phyloP scores from a whole-genome alignment of 2,329 filamentous ascomycete species.

The Exophiala sp. region DNA sequence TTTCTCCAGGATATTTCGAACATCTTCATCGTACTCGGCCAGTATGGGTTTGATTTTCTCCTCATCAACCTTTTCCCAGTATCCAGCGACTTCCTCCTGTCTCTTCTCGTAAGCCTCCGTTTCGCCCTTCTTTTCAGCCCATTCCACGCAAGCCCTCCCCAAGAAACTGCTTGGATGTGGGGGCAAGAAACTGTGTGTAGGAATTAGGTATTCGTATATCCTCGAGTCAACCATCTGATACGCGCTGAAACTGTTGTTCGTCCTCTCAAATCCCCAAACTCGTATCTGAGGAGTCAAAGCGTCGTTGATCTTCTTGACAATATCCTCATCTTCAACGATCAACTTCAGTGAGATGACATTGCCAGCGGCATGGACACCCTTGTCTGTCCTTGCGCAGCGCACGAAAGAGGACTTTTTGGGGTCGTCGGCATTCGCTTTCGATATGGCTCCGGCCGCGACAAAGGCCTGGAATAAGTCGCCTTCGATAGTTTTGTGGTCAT shows the following conservation, averaged over 20 bases:
- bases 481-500: constrained; percentile 80
- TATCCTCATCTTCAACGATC: constrained; percentile 85
- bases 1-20: constrained; percentile 36
- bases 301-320: constrained; percentile 87
- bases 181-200: constrained; percentile 85
- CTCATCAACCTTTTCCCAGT: constrained; percentile 80
- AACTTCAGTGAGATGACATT: constrained; percentile 94
- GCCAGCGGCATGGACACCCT: constrained; percentile 92
- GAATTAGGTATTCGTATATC: constrained; percentile 96
- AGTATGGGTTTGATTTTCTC: constrained; percentile 70
- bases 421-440: constrained; percentile 93
- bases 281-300: constrained; percentile 83
- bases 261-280: constrained; percentile 88
- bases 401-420: constrained; percentile 94
- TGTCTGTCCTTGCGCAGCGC: constrained; percentile 92
- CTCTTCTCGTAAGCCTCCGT: constrained; percentile 64
- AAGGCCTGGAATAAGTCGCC: constrained; percentile 92
- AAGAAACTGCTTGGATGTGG: constrained; percentile 86
- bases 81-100: constrained; percentile 73
- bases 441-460: constrained; percentile 85
- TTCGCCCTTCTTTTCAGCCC: constrained; percentile 69
- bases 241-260: constrained; percentile 86
- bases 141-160: constrained; percentile 75
- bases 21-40: constrained; percentile 41
- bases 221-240: constrained; percentile 93